Base-by-base conservation (phyloP, 176 grass and related monocot species). In the Triticum monococcum region DNA sequence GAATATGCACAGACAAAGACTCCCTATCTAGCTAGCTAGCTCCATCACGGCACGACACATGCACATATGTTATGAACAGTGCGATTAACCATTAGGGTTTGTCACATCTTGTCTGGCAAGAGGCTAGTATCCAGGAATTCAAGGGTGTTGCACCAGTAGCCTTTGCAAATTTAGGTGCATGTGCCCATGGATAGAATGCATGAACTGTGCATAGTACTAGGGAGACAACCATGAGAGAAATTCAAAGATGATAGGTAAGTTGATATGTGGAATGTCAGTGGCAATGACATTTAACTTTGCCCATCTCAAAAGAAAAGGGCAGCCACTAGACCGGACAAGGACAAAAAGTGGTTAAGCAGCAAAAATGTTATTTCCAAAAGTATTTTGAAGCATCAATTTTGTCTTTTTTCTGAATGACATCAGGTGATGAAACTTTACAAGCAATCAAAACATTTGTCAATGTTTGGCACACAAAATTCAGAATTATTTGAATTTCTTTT, bases 221-320 rank as follows among this genome's bases (percentile, higher is more conserved):
- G 78, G 65, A 71, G 65, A 35, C 46, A 31, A 30, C 79, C 35
- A 11, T 8, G 30, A 57, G 28, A 41, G 76, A 17, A 37, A 70
- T 70, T 20, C 63, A 78, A 46, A 18, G 23, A 12, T 74, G 59
- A 78, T 63, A 26, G 73, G 85, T 56, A 61, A 86, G 64, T 64
- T 64, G 66, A 87, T 30, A 2, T 22, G 18, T 79, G 64, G 66
- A 56, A 35, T 87, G 73, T 26, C 18, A 65, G 30, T 17, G 66
- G 56, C 76, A 33, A 43, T 3, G 13, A 0, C 0, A 7, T 56
- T 16, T 2, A 18, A 1, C 2, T 17, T 56, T 56, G 14, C 14
- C 2, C 52, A 56, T 69, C 13, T 60, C 46, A 37, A 50, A 1
- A 66, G 46, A 50, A 5, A 32, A 75, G 28, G 41, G 24, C 16